phyloP scores from a whole-genome alignment of 2,329 filamentous ascomycete species.

The Neonectria coccinea region DNA sequence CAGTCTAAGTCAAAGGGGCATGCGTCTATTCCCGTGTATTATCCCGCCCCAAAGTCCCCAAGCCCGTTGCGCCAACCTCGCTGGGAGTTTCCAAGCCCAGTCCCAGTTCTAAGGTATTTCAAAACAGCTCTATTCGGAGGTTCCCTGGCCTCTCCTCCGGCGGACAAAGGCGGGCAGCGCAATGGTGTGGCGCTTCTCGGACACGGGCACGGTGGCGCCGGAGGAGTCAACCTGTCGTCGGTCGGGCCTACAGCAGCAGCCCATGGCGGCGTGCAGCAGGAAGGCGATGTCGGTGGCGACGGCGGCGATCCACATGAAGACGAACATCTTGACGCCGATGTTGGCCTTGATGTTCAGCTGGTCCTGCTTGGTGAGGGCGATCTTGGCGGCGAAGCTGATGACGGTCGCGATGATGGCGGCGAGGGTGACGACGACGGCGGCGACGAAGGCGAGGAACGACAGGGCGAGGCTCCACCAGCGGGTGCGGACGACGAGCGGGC shows the following conservation, averaged over 20 bases:
- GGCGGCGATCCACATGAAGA: slow-evolving; percentile 88
- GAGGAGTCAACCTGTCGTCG: slow-evolving; percentile 28
- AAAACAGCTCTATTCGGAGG: slow-evolving; percentile 20
- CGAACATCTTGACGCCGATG: slow-evolving; percentile 81
- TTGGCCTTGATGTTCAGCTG: slow-evolving; percentile 81
- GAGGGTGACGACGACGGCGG: slow-evolving; percentile 74
- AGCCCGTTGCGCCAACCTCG: slow-evolving; percentile 14
- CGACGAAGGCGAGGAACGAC: slow-evolving; percentile 74
- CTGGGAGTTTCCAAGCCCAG: neutral
- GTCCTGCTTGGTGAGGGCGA: slow-evolving; percentile 76
- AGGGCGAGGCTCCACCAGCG: slow-evolving; percentile 75
- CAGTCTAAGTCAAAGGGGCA: neutral
- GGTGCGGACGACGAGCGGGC: slow-evolving; percentile 66
- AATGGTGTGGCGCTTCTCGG: slow-evolving; percentile 39
- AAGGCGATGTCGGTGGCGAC: slow-evolving; percentile 76
- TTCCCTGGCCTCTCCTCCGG: slow-evolving; percentile 41
- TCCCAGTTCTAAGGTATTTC: neutral
- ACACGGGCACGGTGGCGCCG: slow-evolving; percentile 25
- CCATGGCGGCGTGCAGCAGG: slow-evolving; percentile 78
- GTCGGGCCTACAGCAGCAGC: slow-evolving; percentile 74
- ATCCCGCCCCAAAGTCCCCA: neutral
- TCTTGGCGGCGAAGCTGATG: slow-evolving; percentile 84
- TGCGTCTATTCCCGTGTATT: neutral
- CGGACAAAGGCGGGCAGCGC: slow-evolving; percentile 47
- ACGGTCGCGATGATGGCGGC: slow-evolving; percentile 82